These are phyloP conservation scores for Rhizopus microsporus DNA, from an alignment of 371 early-diverging fungal genomes.

Conservation along the genomic window DNA sequence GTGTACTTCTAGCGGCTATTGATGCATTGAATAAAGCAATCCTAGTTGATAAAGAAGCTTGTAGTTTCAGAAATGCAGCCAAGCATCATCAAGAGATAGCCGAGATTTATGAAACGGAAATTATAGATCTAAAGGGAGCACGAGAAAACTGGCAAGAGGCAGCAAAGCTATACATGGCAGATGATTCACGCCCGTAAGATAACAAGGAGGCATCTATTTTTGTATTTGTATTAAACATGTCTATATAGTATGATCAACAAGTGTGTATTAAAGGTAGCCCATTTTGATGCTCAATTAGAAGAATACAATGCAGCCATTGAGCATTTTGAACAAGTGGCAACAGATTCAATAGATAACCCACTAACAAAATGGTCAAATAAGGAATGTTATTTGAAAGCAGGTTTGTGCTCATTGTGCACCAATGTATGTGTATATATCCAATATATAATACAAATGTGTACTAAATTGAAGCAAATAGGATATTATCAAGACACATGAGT, in stretches of 20 bases:
- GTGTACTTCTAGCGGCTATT: conserved; percentile 67
- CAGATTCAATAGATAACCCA: conserved; percentile 81
- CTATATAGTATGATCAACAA: conserved; percentile 66
- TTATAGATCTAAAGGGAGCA: conserved; percentile 80
- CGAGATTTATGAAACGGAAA: conserved; percentile 87
- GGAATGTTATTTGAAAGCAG: conserved; percentile 94
- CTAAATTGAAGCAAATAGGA: conserved; percentile 52
- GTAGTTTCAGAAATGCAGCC: conserved; percentile 92
- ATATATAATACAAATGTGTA: background rate
- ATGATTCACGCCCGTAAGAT: conserved; percentile 86
- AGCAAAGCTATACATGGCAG: conserved; percentile 87
- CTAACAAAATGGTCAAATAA: conserved; percentile 93
- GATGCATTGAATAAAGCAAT: conserved; percentile 73
- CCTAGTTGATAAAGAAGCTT: conserved; percentile 72
- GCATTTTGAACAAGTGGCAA: conserved; percentile 84
- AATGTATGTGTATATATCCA: conserved; percentile 44
- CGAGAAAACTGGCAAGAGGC: conserved; percentile 88
- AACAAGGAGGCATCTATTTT: background rate
- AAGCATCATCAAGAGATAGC: conserved; percentile 93
- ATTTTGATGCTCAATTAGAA: conserved; percentile 89
- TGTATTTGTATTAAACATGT: conserved; percentile 1
- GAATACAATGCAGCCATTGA: conserved; percentile 86
- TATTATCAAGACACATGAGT: conserved; percentile 66
- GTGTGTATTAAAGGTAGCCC: conserved; percentile 88
- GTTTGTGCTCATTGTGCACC: conserved; percentile 81